Percentiles rank a stretch among this genome's conserved stretches.
Conservation (phyloP, 345 rosid genomes). For the Gossypium sturtianum region DNA sequence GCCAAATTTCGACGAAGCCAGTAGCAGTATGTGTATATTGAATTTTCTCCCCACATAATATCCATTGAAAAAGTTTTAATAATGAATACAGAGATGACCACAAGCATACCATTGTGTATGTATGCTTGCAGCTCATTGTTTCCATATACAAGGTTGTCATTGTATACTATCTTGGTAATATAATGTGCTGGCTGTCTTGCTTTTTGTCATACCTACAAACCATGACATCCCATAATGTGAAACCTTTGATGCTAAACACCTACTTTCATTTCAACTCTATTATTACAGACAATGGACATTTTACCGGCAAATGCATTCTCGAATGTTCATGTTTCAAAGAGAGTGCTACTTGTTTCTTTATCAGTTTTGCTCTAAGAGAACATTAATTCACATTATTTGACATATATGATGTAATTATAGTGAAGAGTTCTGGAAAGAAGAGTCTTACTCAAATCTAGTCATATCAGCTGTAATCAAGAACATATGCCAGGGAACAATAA, state of each 20-base stretch:
- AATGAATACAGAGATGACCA: background rate
- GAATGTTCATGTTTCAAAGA: background rate
- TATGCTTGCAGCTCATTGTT: background rate
- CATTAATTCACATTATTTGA: background rate
- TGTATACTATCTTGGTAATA: background rate
- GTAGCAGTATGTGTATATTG: background rate
- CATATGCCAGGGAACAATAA: background rate
- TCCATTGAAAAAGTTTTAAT: background rate
- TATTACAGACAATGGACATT: background rate
- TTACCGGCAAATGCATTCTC: background rate
- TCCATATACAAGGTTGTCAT: background rate
- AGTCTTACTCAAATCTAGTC: background rate
- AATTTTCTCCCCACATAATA: background rate
- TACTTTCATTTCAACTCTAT: background rate
- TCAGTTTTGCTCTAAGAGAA: background rate
- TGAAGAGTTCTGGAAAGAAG: background rate
- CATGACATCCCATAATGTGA: background rate
- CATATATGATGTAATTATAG: background rate
- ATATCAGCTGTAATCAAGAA: too few species aligned
- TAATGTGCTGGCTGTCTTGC: background rate
- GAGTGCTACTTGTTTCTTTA: background rate
- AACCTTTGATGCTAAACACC: background rate
- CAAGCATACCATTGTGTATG: background rate
- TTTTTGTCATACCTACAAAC: background rate
- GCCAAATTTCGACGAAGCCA: constrained; percentile 1